Conservation (phyloP, 225 moss, liverwort and hornwort species). For the Bryum argenteum region DNA sequence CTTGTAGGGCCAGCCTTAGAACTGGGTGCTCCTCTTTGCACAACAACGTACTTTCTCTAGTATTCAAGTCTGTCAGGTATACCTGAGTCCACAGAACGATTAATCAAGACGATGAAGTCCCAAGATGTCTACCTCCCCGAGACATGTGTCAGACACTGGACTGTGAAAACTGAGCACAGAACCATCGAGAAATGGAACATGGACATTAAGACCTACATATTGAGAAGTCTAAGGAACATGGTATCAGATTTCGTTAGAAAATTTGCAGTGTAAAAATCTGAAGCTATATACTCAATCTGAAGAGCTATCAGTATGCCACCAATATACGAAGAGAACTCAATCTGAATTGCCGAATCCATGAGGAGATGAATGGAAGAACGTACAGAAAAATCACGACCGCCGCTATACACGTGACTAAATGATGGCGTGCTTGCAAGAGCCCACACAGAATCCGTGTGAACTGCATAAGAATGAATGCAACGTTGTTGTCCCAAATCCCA, state of each 20-base stretch:
- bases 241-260: neutral
- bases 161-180: neutral
- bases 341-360: neutral
- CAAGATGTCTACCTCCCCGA: neutral
- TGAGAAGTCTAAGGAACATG: neutral
- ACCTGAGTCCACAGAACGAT: conserved; percentile 49
- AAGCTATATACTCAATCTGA: neutral
- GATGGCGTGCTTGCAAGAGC: conserved; percentile 83
- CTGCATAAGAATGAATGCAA: conserved; percentile 93
- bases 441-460: conserved; percentile 96
- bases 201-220: no score
- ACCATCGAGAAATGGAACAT: conserved; percentile 1
- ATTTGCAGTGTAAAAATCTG: neutral
- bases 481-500: conserved; percentile 97
- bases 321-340: neutral
- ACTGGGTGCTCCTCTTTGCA: conserved; percentile 83
- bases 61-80: conserved; percentile 76
- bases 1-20: conserved; percentile 72
- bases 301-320: neutral
- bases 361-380: conserved; percentile 17
- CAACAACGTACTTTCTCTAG: conserved; percentile 79
- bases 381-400: conserved; percentile 86
- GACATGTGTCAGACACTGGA: neutral
- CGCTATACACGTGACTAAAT: conserved; percentile 86
- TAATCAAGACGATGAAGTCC: neutral